A percentile compares a stretch with the other conserved stretches of the same genome.
Evolutionary conservation across 1,139 yeast species (phyloP).

Genomic region (Debaryomyces sp.): DNA sequence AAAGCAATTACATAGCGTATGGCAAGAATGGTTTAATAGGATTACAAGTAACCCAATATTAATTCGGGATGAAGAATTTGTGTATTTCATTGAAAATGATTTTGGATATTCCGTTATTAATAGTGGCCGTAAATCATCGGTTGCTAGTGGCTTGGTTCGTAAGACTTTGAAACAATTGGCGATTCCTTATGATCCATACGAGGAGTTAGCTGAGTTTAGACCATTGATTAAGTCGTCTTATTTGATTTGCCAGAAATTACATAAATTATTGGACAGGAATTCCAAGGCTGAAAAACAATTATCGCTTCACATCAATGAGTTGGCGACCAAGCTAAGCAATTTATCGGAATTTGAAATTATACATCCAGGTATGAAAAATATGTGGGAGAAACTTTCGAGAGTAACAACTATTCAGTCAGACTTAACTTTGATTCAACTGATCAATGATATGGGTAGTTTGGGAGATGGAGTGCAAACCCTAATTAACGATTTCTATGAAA

Average conservation of each 20-base stretch:
- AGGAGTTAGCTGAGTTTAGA: slow-evolving; percentile 79
- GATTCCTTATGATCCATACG: slow-evolving; percentile 87
- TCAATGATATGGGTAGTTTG: slow-evolving; percentile 72
- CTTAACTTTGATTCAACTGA: slow-evolving; percentile 70
- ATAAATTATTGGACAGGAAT: slow-evolving; percentile 55
- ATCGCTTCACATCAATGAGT: slow-evolving; percentile 61
- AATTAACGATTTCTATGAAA: slow-evolving; percentile 76
- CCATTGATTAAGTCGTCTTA: slow-evolving; percentile 85
- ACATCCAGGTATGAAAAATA: slow-evolving; percentile 71
- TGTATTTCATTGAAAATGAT: slow-evolving; percentile 85
- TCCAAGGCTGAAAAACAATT: slow-evolving; percentile 58
- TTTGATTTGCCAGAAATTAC: slow-evolving; percentile 57
- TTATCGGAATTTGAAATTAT: slow-evolving; percentile 54
- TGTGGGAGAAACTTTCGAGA: slow-evolving; percentile 82
- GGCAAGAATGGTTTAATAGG: slow-evolving; percentile 89
- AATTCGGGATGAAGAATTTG: slow-evolving; percentile 84
- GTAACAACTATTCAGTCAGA: slow-evolving; percentile 75
- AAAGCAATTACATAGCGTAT: slow-evolving; percentile 53
- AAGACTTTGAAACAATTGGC: slow-evolving; percentile 89
- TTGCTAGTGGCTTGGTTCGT: slow-evolving; percentile 83
- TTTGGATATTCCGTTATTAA: slow-evolving; percentile 75
- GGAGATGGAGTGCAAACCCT: slow-evolving; percentile 75
- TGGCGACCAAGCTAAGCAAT: slow-evolving; percentile 58
- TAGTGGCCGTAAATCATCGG: slow-evolving; percentile 52
- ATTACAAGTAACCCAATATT: slow-evolving; percentile 74